Evolutionary conservation across 345 rosid species (phyloP), one percentile per base, ranked within the genome.

Genomic region (Kandelia obovata): DNA sequence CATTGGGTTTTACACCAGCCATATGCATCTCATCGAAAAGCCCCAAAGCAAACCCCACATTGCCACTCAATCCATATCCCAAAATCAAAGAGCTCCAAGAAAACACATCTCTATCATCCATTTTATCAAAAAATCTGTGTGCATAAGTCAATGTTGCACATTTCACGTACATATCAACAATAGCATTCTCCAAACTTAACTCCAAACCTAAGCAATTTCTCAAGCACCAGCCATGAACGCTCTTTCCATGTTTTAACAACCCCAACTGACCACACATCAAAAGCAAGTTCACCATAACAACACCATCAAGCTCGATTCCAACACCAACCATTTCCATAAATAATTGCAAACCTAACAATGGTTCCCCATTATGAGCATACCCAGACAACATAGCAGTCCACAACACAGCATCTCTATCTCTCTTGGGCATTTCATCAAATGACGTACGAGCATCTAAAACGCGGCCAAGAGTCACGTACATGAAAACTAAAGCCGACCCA

Each of bases 341-440:
- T 60, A 84, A 20, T 47, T 35, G 62, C 52, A 86, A 74, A 37
- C 84, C 86, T 78, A 84, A 69, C 5, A 65, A 6, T 2, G 88
- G 75, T 61, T 86, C 88, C 23, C 81, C 88, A 49, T 68, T 76
- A 62, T 88, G 89, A 67, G 83, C 84, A 78, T 84, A 86, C 28
- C 92, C 92, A 74, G 85, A 84, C 69, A 88, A 68, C 87, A 88
- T 84, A 21, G 87, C 75, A 0, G 90, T 88, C 72, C 84, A 88
- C 23, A 88, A 67, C 61, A 88, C 88, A 7, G 84, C 62, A 76
- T 88, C 92, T 71, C 78, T 86, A 75, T 88, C 92, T 73, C 78
- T 84, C 0, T 53, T 53, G 52, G 75, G 71, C 79, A 88, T 86
- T 70, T 71, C 86, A 30, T 88, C 90, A 61, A 88, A 88, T 87